Evolutionary conservation across 257 asterid species (phyloP).

Genomic region (Nicotiana noctiflora): DNA sequence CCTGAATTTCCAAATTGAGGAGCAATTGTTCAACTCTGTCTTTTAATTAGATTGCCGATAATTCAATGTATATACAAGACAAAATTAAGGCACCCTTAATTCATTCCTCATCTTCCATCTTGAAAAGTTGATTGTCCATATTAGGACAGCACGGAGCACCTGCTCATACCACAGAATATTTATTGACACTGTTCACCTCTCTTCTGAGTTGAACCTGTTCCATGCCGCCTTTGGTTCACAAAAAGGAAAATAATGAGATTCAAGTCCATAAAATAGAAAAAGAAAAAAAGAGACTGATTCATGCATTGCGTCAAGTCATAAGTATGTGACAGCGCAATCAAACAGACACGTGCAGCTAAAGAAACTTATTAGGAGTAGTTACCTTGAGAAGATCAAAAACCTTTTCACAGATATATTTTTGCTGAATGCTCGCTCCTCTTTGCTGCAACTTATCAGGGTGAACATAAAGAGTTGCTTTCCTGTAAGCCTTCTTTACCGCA

Average conservation of each 20-base stretch:
- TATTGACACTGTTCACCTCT: constrained; percentile 46
- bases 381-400: constrained; percentile 98
- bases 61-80: constrained; percentile 4
- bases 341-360: background rate
- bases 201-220: constrained; percentile 92
- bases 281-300: background rate
- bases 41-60: background rate
- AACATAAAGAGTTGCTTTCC: too few species aligned
- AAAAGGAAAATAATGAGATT: constrained; percentile 6
- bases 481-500: constrained; percentile 89
- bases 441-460: constrained; percentile 99
- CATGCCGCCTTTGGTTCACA: constrained; percentile 73
- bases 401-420: constrained; percentile 88
- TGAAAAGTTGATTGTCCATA: too few species aligned
- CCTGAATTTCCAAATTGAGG: background rate
- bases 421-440: constrained; percentile 87
- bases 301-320: too few species aligned
- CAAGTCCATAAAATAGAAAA: background rate
- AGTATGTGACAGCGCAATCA: background rate
- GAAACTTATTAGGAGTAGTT: constrained; percentile 3
- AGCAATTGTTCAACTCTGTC: background rate
- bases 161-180: background rate
- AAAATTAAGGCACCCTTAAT: background rate
- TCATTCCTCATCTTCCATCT: background rate
- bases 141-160: background rate